phyloP scores from a whole-genome alignment of 2,329 filamentous ascomycete genomes.

The Aureobasidium sp. region DNA sequence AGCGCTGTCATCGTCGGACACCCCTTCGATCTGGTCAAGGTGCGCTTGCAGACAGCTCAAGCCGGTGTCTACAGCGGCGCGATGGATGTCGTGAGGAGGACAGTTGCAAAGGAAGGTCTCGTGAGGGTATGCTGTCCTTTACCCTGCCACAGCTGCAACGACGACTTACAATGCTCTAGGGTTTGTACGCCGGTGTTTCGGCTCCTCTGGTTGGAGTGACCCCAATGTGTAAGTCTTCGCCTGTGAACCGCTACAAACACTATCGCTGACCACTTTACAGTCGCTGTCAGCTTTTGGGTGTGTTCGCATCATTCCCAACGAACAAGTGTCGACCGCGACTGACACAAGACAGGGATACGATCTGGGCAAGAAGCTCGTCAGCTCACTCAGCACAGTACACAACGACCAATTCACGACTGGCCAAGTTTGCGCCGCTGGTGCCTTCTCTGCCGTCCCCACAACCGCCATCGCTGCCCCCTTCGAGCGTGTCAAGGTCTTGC shows the following conservation, averaged over 20 bases:
- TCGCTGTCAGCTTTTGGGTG: conserved; percentile 60
- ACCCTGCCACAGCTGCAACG: not conserved
- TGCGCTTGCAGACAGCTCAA: conserved; percentile 91
- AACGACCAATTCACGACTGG: conserved; percentile 68
- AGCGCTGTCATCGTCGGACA: conserved; percentile 90
- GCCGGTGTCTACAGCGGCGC: conserved; percentile 84
- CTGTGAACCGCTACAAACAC: not conserved
- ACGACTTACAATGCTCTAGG: conserved; percentile 37
- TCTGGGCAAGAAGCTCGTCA: conserved; percentile 82
- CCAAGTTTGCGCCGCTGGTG: conserved; percentile 85
- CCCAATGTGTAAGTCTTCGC: conserved; percentile 80
- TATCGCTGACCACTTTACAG: conserved; percentile 29
- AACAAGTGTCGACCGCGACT: not conserved
- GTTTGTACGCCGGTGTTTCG: conserved; percentile 92
- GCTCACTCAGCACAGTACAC: conserved; percentile 53
- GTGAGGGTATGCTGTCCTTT: conserved; percentile 34
- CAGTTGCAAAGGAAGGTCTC: conserved; percentile 77
- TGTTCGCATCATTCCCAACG: conserved; percentile 14
- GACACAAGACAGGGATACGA: conserved; percentile 67
- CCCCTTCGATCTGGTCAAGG: conserved; percentile 96
- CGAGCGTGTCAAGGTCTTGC: conserved; percentile 95
- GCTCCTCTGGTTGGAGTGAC: conserved; percentile 93
- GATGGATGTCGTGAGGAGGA: conserved; percentile 84
- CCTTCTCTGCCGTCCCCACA: conserved; percentile 97
- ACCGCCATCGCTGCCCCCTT: conserved; percentile 97